These are phyloP conservation scores for Penicillium sp. DNA, from an alignment of 2,329 filamentous ascomycete genomes.

Conservation along the genomic window DNA sequence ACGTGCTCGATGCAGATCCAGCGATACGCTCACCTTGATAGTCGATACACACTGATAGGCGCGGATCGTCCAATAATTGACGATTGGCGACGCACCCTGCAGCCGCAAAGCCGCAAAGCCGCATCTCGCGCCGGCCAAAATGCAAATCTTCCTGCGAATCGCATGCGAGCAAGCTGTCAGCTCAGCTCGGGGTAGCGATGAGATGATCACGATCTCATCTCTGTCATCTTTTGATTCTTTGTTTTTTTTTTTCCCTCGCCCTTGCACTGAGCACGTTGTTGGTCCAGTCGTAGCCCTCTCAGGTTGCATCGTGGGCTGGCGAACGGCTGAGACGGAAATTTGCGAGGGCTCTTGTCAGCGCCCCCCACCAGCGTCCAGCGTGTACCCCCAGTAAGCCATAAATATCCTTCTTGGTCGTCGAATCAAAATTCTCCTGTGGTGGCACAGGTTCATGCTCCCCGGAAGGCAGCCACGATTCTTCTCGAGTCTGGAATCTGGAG, in stretches of 20 bases:
- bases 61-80: slow-evolving; percentile 30
- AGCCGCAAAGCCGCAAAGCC: slow-evolving; percentile 33
- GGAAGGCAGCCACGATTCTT: background rate
- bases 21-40: slow-evolving; percentile 4
- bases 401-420: background rate
- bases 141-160: slow-evolving; percentile 6
- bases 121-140: slow-evolving; percentile 19
- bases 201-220: too few relatives aligned
- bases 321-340: slow-evolving; percentile 1
- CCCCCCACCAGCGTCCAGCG: background rate
- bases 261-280: background rate
- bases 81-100: slow-evolving; percentile 23
- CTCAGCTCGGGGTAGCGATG: background rate
- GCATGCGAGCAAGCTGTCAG: background rate
- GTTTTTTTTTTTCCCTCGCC: background rate
- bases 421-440: slow-evolving; percentile 11
- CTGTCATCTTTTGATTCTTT: too few relatives aligned
- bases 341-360: background rate
- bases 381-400: background rate
- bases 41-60: slow-evolving; percentile 27
- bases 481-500: background rate
- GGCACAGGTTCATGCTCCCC: slow-evolving; percentile 22
- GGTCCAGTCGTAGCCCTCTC: background rate
- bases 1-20: background rate
- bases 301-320: slow-evolving; percentile 1